These are phyloP conservation scores for Ligustrum vulgare DNA, from an alignment of 257 asterid genomes.

Conservation along the genomic window DNA sequence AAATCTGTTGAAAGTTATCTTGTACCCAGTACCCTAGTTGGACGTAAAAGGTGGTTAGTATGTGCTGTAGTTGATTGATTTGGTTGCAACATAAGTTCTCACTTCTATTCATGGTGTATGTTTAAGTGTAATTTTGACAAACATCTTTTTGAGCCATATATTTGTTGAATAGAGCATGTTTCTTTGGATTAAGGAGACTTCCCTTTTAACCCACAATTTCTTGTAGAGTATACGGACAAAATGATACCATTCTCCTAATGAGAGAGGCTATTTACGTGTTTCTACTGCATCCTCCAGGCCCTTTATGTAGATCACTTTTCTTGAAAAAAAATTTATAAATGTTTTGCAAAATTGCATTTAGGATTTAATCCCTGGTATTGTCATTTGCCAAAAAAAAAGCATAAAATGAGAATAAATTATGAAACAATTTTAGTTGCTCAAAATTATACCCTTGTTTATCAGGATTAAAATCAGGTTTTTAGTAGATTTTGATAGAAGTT, in stretches of 20 bases:
- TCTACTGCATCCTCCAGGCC: background rate
- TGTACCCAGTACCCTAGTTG: background rate
- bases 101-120: background rate
- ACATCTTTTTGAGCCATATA: background rate
- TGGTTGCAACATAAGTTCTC: background rate
- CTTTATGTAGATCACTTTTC: background rate
- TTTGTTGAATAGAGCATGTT: background rate
- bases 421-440: background rate
- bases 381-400: background rate
- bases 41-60: background rate
- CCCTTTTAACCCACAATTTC: background rate
- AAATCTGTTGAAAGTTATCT: background rate
- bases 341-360: background rate
- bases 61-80: background rate
- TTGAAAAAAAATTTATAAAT: background rate
- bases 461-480: no score
- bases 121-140: no score
- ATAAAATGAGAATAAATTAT: background rate
- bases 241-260: background rate
- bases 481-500: no score
- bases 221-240: background rate
- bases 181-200: background rate
- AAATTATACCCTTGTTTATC: background rate
- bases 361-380: background rate
- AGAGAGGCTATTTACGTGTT: background rate